Evolutionary conservation across 208 protist genomes (phyloP).

Genomic region (Trypanosoma avium): DNA sequence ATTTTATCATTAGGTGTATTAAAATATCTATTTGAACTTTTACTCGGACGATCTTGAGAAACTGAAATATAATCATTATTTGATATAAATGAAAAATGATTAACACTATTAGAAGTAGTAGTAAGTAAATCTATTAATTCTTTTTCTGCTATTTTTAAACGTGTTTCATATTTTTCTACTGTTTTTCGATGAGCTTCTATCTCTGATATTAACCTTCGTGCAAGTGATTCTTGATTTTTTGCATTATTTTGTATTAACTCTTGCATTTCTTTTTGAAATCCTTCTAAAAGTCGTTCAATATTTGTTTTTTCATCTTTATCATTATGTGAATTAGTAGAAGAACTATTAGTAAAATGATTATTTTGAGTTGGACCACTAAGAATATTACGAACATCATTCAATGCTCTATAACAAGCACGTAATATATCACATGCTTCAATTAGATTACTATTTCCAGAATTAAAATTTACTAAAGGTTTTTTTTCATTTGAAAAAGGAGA

Average conservation of each 20-base stretch:
- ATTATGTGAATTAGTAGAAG: background rate
- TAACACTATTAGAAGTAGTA: background rate
- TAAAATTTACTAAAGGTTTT: background rate
- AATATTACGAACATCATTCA: slow-evolving; percentile 27
- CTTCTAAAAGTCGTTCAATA: slow-evolving; percentile 38
- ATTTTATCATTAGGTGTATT: too few relatives aligned
- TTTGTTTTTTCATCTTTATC: slow-evolving; percentile 25
- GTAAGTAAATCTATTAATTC: slow-evolving; percentile 10
- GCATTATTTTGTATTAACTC: slow-evolving; percentile 29
- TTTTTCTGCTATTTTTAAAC: slow-evolving; percentile 15
- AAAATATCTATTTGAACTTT: too few relatives aligned
- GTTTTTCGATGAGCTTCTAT: slow-evolving; percentile 58
- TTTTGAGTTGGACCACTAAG: too few relatives aligned
- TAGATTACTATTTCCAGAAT: slow-evolving; percentile 27
- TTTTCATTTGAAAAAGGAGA: background rate
- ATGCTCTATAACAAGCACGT: slow-evolving; percentile 48
- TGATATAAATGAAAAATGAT: background rate
- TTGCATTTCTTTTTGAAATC: slow-evolving; percentile 40
- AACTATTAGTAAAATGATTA: too few relatives aligned
- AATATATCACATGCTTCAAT: slow-evolving; percentile 65
- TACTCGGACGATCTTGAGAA: too few relatives aligned
- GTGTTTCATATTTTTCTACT: slow-evolving; percentile 55
- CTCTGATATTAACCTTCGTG: slow-evolving; percentile 48
- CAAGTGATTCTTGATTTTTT: slow-evolving; percentile 44
- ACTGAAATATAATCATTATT: background rate